Conservation (phyloP, 306 rosid species). For the Vigna mungo region DNA sequence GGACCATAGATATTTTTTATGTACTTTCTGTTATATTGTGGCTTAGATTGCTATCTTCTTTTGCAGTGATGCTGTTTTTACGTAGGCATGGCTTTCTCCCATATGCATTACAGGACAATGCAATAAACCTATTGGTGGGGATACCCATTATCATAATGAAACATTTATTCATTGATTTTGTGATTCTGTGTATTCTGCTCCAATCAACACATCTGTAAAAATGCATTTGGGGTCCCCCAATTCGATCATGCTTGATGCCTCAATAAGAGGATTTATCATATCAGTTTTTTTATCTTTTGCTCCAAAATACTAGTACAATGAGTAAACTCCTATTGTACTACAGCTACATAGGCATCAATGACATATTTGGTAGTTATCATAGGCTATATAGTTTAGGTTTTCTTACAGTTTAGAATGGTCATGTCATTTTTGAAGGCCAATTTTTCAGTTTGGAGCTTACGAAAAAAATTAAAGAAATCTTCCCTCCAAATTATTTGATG, state of each 20-base stretch:
- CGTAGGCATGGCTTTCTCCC: not conserved
- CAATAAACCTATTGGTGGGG: not conserved
- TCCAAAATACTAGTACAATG: no score
- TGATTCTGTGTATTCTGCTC: not conserved
- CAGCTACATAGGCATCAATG: no score
- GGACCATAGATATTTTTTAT: slow-evolving; percentile 39
- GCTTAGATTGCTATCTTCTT: not conserved
- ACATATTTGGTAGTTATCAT: no score
- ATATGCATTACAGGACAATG: slow-evolving; percentile 34
- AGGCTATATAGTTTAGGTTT: not conserved
- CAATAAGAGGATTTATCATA: slow-evolving; percentile 1
- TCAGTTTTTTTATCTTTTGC: no score
- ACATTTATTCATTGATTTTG: not conserved
- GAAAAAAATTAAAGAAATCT: not conserved
- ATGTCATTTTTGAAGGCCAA: not conserved
- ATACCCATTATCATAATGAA: slow-evolving; percentile 25
- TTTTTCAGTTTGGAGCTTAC: not conserved
- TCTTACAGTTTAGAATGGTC: not conserved
- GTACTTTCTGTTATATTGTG: not conserved
- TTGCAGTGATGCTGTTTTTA: not conserved
- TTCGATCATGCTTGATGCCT: slow-evolving; percentile 27
- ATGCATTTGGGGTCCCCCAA: slow-evolving; percentile 10
- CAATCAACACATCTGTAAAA: slow-evolving; percentile 30
- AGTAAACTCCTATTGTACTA: no score
- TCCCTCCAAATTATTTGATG: not conserved